These are phyloP conservation scores for Rhododendron williamsianum DNA, from an alignment of 148 eudicot species.

Conservation along the genomic window DNA sequence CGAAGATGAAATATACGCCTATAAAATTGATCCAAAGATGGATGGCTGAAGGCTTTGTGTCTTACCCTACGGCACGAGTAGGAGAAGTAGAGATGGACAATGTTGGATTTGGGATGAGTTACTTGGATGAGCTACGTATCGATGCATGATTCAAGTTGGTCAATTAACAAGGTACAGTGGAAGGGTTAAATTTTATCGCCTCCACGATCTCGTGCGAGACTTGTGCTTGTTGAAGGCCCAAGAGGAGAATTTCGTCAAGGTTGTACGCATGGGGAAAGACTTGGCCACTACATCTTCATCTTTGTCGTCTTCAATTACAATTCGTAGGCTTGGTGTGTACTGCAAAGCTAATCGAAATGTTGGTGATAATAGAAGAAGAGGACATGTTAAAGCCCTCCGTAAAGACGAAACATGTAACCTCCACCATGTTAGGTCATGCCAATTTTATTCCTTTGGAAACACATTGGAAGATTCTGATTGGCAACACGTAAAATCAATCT, in stretches of 20 bases:
- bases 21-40: not conserved
- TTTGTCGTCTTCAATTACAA: not conserved
- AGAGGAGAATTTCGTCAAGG: not conserved
- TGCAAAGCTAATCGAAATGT: not conserved
- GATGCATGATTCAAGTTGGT: constrained; percentile 2
- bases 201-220: constrained; percentile 19
- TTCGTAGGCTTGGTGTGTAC: not conserved
- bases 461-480: not conserved
- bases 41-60: not conserved
- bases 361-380: not conserved
- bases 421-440: not conserved
- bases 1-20: constrained; percentile 16
- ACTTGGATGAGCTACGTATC: constrained; percentile 17
- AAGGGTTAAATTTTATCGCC: constrained; percentile 14
- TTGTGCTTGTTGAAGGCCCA: not conserved
- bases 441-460: not conserved
- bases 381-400: not conserved
- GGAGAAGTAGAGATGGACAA: constrained; percentile 5
- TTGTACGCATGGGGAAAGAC: not conserved
- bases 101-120: constrained; percentile 21
- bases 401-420: not conserved
- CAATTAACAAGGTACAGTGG: constrained; percentile 8
- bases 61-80: not conserved
- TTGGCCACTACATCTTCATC: not conserved
- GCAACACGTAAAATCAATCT: not conserved